Evolutionary conservation across 78 protist genomes (phyloP).

Genomic region (Dictyostelium capitatum): DNA sequence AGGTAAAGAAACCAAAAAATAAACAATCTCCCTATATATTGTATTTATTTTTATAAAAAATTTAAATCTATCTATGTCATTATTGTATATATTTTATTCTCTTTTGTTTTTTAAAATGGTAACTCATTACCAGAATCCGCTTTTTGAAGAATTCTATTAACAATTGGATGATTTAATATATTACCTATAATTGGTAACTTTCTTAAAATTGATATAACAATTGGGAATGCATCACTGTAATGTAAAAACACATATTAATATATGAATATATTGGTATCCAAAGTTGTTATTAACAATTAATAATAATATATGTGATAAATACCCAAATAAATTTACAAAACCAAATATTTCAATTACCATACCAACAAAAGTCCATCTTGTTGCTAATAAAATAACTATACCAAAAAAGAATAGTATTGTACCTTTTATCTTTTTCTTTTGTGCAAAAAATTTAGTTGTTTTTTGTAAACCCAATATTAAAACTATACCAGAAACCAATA

Average conservation of each 20-base stretch:
- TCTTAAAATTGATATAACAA: slow-evolving; percentile 68
- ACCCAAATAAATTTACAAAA: slow-evolving; percentile 91
- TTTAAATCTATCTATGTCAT: not conserved
- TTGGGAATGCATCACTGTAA: slow-evolving; percentile 82
- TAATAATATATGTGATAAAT: not conserved
- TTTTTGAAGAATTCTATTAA: slow-evolving; percentile 35
- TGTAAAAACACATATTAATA: no score
- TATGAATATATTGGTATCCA: not conserved
- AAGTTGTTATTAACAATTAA: not conserved
- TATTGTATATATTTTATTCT: not conserved
- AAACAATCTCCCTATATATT: not conserved
- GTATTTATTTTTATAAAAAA: not conserved
- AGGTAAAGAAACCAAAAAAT: not conserved
- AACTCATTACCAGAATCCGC: slow-evolving; percentile 71
- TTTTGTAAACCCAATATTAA: slow-evolving; percentile 80
- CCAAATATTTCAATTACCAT: slow-evolving; percentile 83
- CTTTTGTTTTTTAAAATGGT: slow-evolving; percentile 42
- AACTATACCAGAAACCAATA: slow-evolving; percentile 84
- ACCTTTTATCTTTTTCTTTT: slow-evolving; percentile 82
- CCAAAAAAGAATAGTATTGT: slow-evolving; percentile 88
- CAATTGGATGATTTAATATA: slow-evolving; percentile 62
- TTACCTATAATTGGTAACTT: slow-evolving; percentile 79
- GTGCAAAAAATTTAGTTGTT: slow-evolving; percentile 82
- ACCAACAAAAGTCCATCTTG: slow-evolving; percentile 81
- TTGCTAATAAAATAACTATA: slow-evolving; percentile 69